Percentiles rank a stretch among this genome's conserved stretches.
These are phyloP conservation scores for Haplosporangium sp. DNA, from an alignment of 371 early-diverging fungal species.

Conservation along the genomic window DNA sequence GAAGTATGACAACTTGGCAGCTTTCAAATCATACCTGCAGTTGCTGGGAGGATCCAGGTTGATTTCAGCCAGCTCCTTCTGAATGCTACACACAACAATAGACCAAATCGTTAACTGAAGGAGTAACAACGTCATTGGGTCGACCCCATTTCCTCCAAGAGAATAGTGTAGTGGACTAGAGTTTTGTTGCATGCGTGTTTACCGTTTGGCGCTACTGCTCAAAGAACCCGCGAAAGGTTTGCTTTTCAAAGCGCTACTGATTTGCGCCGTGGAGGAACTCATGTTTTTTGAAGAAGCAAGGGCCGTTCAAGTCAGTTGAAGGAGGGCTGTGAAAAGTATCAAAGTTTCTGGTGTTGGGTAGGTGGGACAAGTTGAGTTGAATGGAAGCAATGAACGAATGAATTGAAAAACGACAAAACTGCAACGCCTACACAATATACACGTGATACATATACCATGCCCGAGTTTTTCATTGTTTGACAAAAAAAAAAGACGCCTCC, in stretches of 20 bases:
- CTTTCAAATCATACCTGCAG: conserved; percentile 72
- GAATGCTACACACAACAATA: conserved; percentile 70
- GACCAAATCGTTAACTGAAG: not conserved
- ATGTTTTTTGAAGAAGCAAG: not conserved
- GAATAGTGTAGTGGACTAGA: not conserved
- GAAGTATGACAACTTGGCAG: no score
- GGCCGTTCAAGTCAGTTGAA: no score
- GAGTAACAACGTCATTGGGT: not conserved
- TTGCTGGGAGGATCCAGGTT: conserved; percentile 94
- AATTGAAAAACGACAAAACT: no score
- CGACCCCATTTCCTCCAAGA: no score
- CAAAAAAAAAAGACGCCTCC: not conserved
- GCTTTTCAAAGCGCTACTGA: conserved; percentile 25
- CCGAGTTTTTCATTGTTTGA: not conserved
- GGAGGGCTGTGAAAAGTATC: no score
- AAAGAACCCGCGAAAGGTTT: conserved; percentile 27
- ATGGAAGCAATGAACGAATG: no score
- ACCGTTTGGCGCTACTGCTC: conserved; percentile 40
- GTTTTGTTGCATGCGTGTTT: not conserved
- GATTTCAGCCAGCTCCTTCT: conserved; percentile 96
- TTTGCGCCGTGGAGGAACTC: conserved; percentile 31
- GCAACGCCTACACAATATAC: no score
- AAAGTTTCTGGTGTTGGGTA: no score
- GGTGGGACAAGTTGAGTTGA: no score
- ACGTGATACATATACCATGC: no score